phyloP scores from a whole-genome alignment of 164 flowering plant species.

The Magnolia sinica region DNA sequence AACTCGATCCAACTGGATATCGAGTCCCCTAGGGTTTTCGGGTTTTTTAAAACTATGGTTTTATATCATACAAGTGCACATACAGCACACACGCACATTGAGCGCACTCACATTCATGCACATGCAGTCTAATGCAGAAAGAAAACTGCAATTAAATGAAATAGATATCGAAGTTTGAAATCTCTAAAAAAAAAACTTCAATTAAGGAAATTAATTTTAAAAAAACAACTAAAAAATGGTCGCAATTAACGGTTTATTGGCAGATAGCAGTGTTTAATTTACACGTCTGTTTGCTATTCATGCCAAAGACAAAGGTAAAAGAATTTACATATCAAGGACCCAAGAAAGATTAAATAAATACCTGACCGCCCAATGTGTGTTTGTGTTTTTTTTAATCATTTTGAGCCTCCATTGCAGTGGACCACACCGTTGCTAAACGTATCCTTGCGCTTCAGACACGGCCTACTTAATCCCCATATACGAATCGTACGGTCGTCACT shows the following conservation, averaged over 20 bases:
- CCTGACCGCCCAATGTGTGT: background rate
- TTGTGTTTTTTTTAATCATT: background rate
- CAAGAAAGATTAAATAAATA: background rate
- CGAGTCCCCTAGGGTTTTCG: background rate
- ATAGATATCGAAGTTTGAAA: background rate
- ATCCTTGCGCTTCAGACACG: slow-evolving; percentile 1
- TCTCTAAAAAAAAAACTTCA: background rate
- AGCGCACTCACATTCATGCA: background rate
- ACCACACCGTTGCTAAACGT: slow-evolving; percentile 13
- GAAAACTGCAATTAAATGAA: background rate
- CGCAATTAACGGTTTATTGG: slow-evolving; percentile 14
- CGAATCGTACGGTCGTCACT: slow-evolving; percentile 9
- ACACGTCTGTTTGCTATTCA: slow-evolving; percentile 16
- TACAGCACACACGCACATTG: background rate
- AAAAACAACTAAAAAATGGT: slow-evolving; percentile 7
- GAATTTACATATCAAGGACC: slow-evolving; percentile 11
- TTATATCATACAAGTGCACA: background rate
- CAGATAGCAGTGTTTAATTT: slow-evolving; percentile 14
- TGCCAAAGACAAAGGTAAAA: slow-evolving; percentile 2
- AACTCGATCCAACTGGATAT: too few relatives aligned
- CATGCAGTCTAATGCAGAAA: background rate
- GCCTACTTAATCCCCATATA: slow-evolving; percentile 11
- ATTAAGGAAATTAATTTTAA: background rate
- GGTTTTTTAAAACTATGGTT: background rate
- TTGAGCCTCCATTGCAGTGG: slow-evolving; percentile 16